Evolutionary conservation across 306 rosid genomes (phyloP), one percentile per base, ranked within the genome.

Genomic region (Abrus pulchellus): DNA sequence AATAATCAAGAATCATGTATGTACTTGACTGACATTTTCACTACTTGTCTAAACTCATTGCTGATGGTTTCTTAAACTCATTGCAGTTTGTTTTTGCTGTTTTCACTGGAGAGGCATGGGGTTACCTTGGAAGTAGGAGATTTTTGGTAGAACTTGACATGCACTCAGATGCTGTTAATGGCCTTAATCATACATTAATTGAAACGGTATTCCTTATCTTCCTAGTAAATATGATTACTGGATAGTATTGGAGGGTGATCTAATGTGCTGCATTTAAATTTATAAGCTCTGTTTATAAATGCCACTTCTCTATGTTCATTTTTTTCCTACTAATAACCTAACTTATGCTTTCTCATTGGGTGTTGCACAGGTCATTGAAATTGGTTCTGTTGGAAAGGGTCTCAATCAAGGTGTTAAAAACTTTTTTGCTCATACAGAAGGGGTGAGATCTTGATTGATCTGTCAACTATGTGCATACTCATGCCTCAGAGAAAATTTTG

Each of bases 81-180:
- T 82, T 88, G 88, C 97, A 94, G 98, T 94, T 94, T 84, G 94
- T 87, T 68, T 94, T 94, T 87, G 88, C 62, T 76, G 91, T 90
- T 81, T 90, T 92, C 85, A 92, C 98, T 54, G 98, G 98, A 53
- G 98, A 94, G 82, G 82, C 90, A 9, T 94, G 98, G 98, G 98
- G 97, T 59, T 94, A 92, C 89, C 97, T 94, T 77, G 98, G 98
- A 81, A 94, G 98, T 81, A 83, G 98, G 87, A 92, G 97, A 77
- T 94, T 94, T 85, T 85, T 91, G 83, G 88, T 45, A 32, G 98
- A 94, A 85, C 97, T 94, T 79, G 97, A 91, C 88, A 83, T 86
- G 78, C 93, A 90, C 80, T 92, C 98, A 12, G 93, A 91, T 85
- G 88, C 92, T 83, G 97, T 94, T 80, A 84, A 59, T 61, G 98